Conservation (phyloP, 2,329 filamentous ascomycete genomes). For the Erysiphe pisi region DNA sequence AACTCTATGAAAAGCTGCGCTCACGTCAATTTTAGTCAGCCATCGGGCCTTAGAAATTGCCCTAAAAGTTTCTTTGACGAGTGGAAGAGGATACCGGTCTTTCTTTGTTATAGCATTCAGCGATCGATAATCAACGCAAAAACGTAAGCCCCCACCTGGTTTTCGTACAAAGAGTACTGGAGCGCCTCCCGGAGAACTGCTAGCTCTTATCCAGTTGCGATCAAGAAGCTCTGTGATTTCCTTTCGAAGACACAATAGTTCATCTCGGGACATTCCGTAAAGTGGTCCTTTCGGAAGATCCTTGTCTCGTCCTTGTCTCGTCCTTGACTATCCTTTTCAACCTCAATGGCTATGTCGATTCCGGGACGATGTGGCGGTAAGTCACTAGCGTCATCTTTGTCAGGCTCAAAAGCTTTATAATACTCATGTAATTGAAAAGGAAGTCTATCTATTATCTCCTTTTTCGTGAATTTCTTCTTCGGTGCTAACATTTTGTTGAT, state of each 20-base stretch:
- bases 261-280: not conserved
- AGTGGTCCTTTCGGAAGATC: not conserved
- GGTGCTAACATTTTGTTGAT: conserved; percentile 4
- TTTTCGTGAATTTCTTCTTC: not conserved
- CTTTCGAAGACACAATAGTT: not conserved
- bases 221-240: not conserved
- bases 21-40: too few species aligned
- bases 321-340: not conserved
- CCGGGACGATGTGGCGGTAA: not conserved
- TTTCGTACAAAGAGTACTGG: not conserved
- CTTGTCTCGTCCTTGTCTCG: not conserved
- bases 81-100: too few species aligned
- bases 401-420: not conserved
- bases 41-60: too few species aligned
- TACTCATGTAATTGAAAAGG: not conserved
- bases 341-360: not conserved
- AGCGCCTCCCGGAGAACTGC: not conserved
- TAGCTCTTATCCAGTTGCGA: not conserved
- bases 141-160: too few species aligned
- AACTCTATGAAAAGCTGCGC: too few species aligned
- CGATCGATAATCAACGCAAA: too few species aligned
- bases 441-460: not conserved
- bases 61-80: too few species aligned
- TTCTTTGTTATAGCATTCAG: too few species aligned
- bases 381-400: not conserved